Percentiles rank a stretch among this genome's conserved stretches.
phyloP scores from a whole-genome alignment of 2,329 filamentous ascomycete genomes.

The Colletotrichum brevisporum region DNA sequence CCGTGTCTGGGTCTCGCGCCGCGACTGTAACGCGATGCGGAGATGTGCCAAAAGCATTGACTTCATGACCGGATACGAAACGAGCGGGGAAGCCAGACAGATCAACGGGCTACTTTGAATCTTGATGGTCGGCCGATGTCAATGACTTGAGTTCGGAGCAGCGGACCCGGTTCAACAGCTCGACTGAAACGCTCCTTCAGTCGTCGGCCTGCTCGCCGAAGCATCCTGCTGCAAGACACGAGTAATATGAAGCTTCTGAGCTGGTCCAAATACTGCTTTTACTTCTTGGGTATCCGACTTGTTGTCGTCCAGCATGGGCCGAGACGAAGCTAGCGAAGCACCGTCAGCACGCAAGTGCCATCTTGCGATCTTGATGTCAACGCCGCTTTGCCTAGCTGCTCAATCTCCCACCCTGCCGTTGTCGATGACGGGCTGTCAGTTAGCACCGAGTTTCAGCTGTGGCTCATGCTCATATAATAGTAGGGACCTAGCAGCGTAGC shows the following conservation, averaged over 20 bases:
- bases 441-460: conserved; percentile 52
- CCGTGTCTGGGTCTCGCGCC: not conserved
- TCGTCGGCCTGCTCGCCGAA: conserved; percentile 8
- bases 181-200: conserved; percentile 31
- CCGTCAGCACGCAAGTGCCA: conserved; percentile 31
- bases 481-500: conserved; percentile 41
- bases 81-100: conserved; percentile 24
- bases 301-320: conserved; percentile 20
- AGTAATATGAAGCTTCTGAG: conserved; percentile 12
- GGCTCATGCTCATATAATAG: conserved; percentile 48
- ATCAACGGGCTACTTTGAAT: not conserved
- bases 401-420: conserved; percentile 23
- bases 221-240: conserved; percentile 27
- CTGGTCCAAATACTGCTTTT: not conserved
- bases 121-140: not conserved
- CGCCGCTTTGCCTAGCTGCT: conserved; percentile 6
- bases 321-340: conserved; percentile 34
- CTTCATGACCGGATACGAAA: conserved; percentile 28
- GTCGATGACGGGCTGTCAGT: conserved; percentile 22
- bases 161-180: not conserved
- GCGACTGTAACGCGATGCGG: conserved; percentile 15
- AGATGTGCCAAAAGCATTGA: conserved; percentile 11
- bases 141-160: not conserved
- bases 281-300: conserved; percentile 7
- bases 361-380: conserved; percentile 30